Conservation (phyloP, 208 protist species). For the Kentomonas sorsogonicus region DNA sequence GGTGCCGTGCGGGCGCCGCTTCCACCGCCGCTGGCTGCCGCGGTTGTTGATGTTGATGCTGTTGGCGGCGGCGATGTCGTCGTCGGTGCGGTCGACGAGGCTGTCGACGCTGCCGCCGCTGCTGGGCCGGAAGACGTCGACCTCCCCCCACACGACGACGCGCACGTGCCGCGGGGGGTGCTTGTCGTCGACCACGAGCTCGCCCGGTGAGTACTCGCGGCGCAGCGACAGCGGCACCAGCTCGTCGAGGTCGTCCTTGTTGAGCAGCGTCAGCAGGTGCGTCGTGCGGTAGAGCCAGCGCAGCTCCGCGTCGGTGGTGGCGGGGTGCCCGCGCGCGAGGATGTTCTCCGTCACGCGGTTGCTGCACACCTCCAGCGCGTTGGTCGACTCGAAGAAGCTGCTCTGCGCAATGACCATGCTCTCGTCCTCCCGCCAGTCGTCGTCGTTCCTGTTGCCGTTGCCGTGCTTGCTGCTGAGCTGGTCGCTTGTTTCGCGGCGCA, state of each 20-base stretch:
- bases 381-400: slow-evolving; percentile 33
- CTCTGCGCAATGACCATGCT: slow-evolving; percentile 28
- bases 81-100: slow-evolving; percentile 18
- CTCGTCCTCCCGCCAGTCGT: slow-evolving; percentile 52
- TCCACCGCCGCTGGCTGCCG: background rate
- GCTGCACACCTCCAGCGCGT: slow-evolving; percentile 21
- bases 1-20: background rate
- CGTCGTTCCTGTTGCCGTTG: slow-evolving; percentile 2
- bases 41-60: background rate
- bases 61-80: slow-evolving; percentile 14
- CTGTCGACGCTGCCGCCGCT: slow-evolving; percentile 20
- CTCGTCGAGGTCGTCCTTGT: slow-evolving; percentile 29
- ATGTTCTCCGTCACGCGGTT: slow-evolving; percentile 57
- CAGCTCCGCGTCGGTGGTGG: slow-evolving; percentile 42
- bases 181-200: slow-evolving; percentile 39
- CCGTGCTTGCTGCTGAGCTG: slow-evolving; percentile 5
- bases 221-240: slow-evolving; percentile 41
- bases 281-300: slow-evolving; percentile 51
- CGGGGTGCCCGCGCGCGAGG: slow-evolving; percentile 27
- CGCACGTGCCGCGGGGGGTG: slow-evolving; percentile 37
- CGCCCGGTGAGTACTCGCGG: slow-evolving; percentile 61
- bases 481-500: slow-evolving; percentile 4
- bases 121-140: slow-evolving; percentile 82
- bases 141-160: slow-evolving; percentile 63
- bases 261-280: slow-evolving; percentile 46